Evolutionary conservation across 768 basidiomycete species (phyloP).

Genomic region (Pulveroboletus sp.): DNA sequence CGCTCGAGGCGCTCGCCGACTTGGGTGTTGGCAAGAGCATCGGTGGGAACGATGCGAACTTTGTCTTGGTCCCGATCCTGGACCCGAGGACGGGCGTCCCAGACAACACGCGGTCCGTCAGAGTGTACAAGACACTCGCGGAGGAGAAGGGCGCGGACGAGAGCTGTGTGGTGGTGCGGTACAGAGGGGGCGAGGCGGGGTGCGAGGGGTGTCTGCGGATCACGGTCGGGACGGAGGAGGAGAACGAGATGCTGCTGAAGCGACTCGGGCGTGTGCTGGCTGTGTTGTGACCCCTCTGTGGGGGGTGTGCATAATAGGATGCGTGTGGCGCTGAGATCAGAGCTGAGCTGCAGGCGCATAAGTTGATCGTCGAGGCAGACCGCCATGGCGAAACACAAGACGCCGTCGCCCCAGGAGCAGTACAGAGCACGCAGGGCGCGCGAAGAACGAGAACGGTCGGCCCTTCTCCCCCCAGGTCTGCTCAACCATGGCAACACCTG

Average conservation of each 20-base stretch:
- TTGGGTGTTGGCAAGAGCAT: conserved; percentile 63
- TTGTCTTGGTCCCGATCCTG: conserved; percentile 76
- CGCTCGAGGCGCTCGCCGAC: conserved; percentile 42
- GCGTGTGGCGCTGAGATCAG: no score
- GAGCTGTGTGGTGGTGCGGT: conserved; percentile 85
- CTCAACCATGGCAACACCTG: conserved; percentile 86
- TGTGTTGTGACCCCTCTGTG: background rate
- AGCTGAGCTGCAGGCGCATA: no score
- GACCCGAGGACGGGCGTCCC: conserved; percentile 35
- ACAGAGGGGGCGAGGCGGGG: conserved; percentile 79
- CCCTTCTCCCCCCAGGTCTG: conserved; percentile 67
- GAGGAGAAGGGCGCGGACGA: conserved; percentile 79
- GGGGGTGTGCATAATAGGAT: background rate
- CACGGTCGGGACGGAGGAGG: conserved; percentile 80
- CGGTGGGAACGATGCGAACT: conserved; percentile 88
- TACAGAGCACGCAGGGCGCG: conserved; percentile 52
- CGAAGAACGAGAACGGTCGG: conserved; percentile 58
- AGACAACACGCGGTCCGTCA: conserved; percentile 57
- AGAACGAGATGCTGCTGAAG: conserved; percentile 59
- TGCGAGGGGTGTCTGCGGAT: conserved; percentile 86
- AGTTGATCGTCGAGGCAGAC: background rate
- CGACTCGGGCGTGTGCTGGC: conserved; percentile 43
- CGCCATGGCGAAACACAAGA: conserved; percentile 47
- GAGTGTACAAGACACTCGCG: conserved; percentile 77
- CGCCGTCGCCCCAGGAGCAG: conserved; percentile 57